phyloP scores from a whole-genome alignment of 2,329 filamentous ascomycete species.

The Colletotrichum sansevieriae region DNA sequence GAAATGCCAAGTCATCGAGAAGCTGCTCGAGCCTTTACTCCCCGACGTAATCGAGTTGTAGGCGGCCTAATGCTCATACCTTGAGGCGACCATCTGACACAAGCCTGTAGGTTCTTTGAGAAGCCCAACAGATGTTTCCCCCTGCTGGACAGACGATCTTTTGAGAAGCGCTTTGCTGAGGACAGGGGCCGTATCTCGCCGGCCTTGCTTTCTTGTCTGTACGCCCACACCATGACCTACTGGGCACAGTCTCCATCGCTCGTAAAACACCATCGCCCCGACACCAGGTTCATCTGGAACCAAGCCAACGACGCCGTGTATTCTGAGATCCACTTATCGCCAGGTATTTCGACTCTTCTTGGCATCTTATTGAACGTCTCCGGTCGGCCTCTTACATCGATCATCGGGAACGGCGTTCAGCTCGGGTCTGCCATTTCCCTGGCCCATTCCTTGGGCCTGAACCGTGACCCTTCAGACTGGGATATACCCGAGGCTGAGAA shows the following conservation, averaged over 20 bases:
- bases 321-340: conserved; percentile 69
- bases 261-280: conserved; percentile 62
- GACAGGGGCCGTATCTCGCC: conserved; percentile 65
- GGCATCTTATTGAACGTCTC: conserved; percentile 70
- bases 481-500: conserved; percentile 65
- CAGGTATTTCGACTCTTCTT: conserved; percentile 69
- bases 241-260: conserved; percentile 65
- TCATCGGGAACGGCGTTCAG: conserved; percentile 68
- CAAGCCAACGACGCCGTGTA: conserved; percentile 71
- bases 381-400: conserved; percentile 70
- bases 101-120: conserved; percentile 61
- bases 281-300: conserved; percentile 73
- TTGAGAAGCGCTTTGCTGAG: conserved; percentile 61
- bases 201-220: conserved; percentile 68
- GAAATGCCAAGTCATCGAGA: conserved; percentile 69
- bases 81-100: conserved; percentile 3
- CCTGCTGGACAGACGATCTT: conserved; percentile 67
- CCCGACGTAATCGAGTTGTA: conserved; percentile 64
- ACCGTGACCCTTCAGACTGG: conserved; percentile 66
- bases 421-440: conserved; percentile 65
- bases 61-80: conserved; percentile 38
- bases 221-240: conserved; percentile 69
- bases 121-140: conserved; percentile 72
- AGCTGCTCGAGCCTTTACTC: conserved; percentile 68
- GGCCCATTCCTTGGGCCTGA: conserved; percentile 66